phyloP scores from a whole-genome alignment of 225 moss, liverwort and hornwort species.

The Antitrichia curtipendula region DNA sequence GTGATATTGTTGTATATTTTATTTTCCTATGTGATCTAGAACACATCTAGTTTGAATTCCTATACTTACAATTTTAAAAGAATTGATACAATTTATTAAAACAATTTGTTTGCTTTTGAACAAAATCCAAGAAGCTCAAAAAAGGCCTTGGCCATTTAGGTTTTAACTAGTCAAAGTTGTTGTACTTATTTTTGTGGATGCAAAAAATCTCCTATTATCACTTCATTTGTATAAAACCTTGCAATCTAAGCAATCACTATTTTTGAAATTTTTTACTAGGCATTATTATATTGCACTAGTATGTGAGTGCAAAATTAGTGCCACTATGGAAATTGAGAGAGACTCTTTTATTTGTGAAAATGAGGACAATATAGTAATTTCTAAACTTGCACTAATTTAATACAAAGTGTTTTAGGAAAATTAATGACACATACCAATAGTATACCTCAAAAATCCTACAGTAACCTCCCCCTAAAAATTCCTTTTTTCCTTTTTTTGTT shows the following conservation, averaged over 20 bases:
- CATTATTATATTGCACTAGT: background rate
- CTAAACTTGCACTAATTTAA: accelerated
- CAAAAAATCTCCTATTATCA: background rate
- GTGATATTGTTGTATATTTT: background rate
- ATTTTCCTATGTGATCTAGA: background rate
- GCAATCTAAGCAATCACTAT: background rate
- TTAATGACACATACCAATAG: accelerated
- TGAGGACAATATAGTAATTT: too few relatives aligned
- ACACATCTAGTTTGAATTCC: background rate
- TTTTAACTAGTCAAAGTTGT: too few relatives aligned
- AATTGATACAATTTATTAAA: background rate
- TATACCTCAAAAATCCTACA: accelerated
- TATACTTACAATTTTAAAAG: background rate
- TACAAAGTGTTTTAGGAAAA: too few relatives aligned
- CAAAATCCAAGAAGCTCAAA: too few relatives aligned
- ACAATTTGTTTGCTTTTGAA: background rate
- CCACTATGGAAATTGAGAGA: accelerated
- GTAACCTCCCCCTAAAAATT: accelerated
- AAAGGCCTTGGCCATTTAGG: background rate
- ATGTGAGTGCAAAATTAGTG: background rate
- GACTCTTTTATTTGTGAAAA: background rate
- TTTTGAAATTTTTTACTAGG: background rate
- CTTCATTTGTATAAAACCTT: accelerated
- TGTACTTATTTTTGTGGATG: background rate
- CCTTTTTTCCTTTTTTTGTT: accelerated